Base-by-base conservation (phyloP, 306 rosid genomes). In the Geum urbanum region DNA sequence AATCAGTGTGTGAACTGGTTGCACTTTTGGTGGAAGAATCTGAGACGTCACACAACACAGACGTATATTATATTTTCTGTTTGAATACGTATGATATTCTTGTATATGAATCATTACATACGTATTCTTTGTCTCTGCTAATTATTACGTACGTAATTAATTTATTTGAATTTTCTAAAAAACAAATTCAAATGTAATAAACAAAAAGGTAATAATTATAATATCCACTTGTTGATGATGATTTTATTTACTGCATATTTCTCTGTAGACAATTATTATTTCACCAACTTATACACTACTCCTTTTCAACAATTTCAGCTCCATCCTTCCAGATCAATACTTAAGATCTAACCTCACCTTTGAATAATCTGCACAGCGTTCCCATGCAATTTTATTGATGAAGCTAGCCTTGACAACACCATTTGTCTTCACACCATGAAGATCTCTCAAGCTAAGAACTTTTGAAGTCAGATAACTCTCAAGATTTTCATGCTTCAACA, bases 371-470 rank as follows among this genome's bases (percentile, higher is more conserved):
- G 89, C 85, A 86, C 84, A 58, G 83, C 73, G 70, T 78, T 71
- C 64, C 88, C 92, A 71, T 91, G 91, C 61, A 76, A 71, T 74
- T 77, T 79, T 16, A 82, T 51, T 32, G 89, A 77, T 59, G 96
- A 80, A n/a, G n/a, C n/a, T n/a, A 62, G 77, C 65, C 78, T 84
- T 89, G 71, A 74, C 63, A 66, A 75, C 84, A 62, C 96, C 97
- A 74, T 95, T 95, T 84, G 84, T 56, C 57, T 84, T 82, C 72
- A 76, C 85, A 43, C 67, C 54, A 4, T 76, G 77, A 40, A 72
- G 77, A 32, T 74, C 83, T 71, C 82, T 91, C 91, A 95, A 86
- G 83, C 91, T 95, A 56, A 91, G 92, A 80, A 87, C 89, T 79
- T 82, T 83, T 53, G 88, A 86, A 81, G 80, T 85, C 73, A 87